Evolutionary conservation across 306 rosid genomes (phyloP).

Genomic region (Mimosa bimucronata): DNA sequence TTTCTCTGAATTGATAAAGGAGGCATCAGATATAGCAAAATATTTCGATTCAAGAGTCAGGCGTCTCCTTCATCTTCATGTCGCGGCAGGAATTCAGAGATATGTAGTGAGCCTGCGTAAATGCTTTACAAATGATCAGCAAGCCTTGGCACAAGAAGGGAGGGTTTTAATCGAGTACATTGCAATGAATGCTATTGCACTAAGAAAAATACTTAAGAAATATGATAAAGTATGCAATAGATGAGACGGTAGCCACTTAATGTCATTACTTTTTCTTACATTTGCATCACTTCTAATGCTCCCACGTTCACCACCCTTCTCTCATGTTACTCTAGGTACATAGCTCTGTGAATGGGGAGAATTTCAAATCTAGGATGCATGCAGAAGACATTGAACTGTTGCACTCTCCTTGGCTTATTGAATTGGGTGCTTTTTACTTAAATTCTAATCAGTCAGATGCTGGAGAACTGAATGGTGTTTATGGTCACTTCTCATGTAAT

Average conservation of each 20-base stretch:
- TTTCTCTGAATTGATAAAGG: conserved; percentile 85
- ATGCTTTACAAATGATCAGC: conserved; percentile 71
- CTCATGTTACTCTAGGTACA: conserved; percentile 57
- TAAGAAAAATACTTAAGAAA: conserved; percentile 91
- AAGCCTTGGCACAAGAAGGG: conserved; percentile 67
- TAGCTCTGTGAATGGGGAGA: conserved; percentile 72
- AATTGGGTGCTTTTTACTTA: conserved; percentile 86
- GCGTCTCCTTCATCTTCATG: conserved; percentile 81
- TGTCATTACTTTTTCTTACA: neutral
- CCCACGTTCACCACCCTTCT: conserved; percentile 15
- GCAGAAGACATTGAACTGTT: conserved; percentile 81
- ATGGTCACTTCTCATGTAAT: conserved; percentile 63
- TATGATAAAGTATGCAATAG: conserved; percentile 77
- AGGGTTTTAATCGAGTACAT: conserved; percentile 75
- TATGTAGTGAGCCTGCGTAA: conserved; percentile 56
- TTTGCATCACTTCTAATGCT: conserved; percentile 22
- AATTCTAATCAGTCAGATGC: conserved; percentile 58
- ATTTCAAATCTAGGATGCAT: conserved; percentile 75
- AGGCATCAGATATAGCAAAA: conserved; percentile 69
- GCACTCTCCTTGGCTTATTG: conserved; percentile 92
- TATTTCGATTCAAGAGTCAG: conserved; percentile 78
- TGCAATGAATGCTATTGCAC: conserved; percentile 82
- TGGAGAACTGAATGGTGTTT: conserved; percentile 52
- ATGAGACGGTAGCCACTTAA: neutral
- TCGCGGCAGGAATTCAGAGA: conserved; percentile 74